Conservation (phyloP, 495 filamentous ascomycete genomes). For the Chaetomidium leptoderma region DNA sequence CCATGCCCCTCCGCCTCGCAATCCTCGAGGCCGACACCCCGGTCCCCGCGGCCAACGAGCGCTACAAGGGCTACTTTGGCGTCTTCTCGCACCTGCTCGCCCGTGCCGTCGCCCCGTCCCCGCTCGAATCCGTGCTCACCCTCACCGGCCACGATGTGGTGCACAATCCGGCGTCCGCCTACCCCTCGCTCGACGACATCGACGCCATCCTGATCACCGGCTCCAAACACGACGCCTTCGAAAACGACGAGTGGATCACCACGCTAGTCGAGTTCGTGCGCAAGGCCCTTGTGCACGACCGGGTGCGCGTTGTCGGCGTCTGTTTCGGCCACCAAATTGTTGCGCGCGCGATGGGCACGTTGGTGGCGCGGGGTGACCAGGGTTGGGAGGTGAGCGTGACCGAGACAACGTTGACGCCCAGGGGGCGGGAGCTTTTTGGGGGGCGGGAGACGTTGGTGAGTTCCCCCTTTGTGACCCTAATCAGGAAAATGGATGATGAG, state of each 20-base stretch:
- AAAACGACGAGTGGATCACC: conserved; percentile 70
- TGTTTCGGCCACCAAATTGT: conserved; percentile 94
- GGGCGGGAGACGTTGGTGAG: conserved; percentile 59
- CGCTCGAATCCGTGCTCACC: conserved; percentile 45
- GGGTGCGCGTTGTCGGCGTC: conserved; percentile 67
- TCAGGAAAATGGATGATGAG: too few relatives aligned
- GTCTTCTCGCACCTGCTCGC: conserved; percentile 64
- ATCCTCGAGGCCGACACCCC: conserved; percentile 81
- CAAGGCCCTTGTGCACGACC: conserved; percentile 39
- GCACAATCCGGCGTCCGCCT: conserved; percentile 43
- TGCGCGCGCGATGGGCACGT: conserved; percentile 65
- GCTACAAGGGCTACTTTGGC: conserved; percentile 67
- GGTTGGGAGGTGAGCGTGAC: conserved; percentile 84
- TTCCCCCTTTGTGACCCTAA: conserved; percentile 3
- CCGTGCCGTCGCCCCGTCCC: conserved; percentile 33
- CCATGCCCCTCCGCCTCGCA: conserved; percentile 66
- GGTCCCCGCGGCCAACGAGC: conserved; percentile 48
- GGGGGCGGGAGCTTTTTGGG: conserved; percentile 70
- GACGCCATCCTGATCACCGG: conserved; percentile 83
- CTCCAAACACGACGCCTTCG: conserved; percentile 53
- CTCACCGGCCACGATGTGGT: conserved; percentile 69
- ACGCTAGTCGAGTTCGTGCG: conserved; percentile 67
- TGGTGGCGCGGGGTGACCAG: conserved; percentile 58
- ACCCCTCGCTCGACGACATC: conserved; percentile 65
- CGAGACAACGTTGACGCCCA: conserved; percentile 61